phyloP scores from a whole-genome alignment of 768 basidiomycete species.

The Russula sp. region DNA sequence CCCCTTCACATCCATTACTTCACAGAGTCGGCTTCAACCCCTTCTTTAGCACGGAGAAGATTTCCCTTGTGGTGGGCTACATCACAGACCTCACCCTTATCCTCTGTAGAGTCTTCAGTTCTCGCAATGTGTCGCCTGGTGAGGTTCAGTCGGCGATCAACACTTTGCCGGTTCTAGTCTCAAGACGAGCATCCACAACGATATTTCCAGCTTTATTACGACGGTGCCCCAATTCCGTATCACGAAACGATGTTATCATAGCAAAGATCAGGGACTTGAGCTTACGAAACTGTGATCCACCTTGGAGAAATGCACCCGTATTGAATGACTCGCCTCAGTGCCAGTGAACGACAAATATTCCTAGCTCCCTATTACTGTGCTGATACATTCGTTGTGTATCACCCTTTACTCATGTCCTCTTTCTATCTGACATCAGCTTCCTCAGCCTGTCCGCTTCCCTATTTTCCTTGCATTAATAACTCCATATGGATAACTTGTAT shows the following conservation, averaged over 20 bases:
- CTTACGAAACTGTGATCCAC: not conserved
- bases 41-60: not conserved
- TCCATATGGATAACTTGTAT: too few species aligned
- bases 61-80: not conserved
- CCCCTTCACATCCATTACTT: not conserved
- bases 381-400: not conserved
- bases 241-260: not conserved
- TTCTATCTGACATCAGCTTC: not conserved
- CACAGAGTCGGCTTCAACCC: not conserved
- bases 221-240: not conserved
- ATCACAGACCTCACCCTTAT: conserved; percentile 11
- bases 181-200: not conserved
- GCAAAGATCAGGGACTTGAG: conserved; percentile 12
- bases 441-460: too few species aligned
- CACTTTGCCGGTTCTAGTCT: not conserved
- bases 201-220: not conserved
- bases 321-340: not conserved
- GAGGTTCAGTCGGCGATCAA: not conserved
- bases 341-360: not conserved
- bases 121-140: not conserved
- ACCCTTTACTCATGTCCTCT: not conserved
- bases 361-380: not conserved
- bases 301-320: not conserved
- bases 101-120: not conserved
- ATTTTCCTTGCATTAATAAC: too few species aligned